Base-by-base conservation (phyloP, 306 rosid species). In the Prunus salicina region DNA sequence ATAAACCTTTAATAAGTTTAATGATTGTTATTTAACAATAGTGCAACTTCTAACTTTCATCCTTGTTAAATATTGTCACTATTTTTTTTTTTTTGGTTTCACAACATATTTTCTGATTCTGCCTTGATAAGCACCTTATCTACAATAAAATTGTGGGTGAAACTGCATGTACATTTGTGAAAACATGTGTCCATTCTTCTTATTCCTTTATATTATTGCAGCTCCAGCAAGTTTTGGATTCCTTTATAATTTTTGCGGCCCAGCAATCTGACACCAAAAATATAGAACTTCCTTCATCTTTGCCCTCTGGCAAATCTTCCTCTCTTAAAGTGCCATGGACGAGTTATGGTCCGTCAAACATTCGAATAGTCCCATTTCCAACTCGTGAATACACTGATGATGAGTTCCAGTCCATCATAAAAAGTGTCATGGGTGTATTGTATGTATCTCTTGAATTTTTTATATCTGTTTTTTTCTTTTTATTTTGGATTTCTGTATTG, bases 351-450 rank as follows among this genome's bases (percentile, higher is more conserved):
- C 98, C 98, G 45, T 77, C 93, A 67, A 85, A 81, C 27, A 90
- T 94, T 74, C 91, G 95, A 67, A 77, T 94, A 69, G 90, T 84
- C 72, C 98, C 98, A 60, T 94, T 94, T 88, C 98, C 98, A 57
- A 94, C 96, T 71, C 93, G 96, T 67, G 89, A 94, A 80, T 94
- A 90, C 85, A 91, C 94, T 51, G 98, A 92, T 85, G 97, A 94
- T 79, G 95, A 92, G 91, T 94, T 94, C 86, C 98, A 94, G 86
- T 91, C 90, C 70, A 94, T 92, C 62, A 77, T 92, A 73, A 94
- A 94, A 89, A 81, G 77, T 65, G 96, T 92, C 78, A 94, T 94
- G 97, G 97, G 98, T 73, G 83, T 94, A 81, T 51, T 94, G 97
- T 94, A 89, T 70, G 98, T 64, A 61, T 80, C 78, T 58, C 49